Percentiles rank a stretch among this genome's conserved stretches.
Evolutionary conservation across 306 rosid genomes (phyloP).

Genomic region (Quercus robur): DNA sequence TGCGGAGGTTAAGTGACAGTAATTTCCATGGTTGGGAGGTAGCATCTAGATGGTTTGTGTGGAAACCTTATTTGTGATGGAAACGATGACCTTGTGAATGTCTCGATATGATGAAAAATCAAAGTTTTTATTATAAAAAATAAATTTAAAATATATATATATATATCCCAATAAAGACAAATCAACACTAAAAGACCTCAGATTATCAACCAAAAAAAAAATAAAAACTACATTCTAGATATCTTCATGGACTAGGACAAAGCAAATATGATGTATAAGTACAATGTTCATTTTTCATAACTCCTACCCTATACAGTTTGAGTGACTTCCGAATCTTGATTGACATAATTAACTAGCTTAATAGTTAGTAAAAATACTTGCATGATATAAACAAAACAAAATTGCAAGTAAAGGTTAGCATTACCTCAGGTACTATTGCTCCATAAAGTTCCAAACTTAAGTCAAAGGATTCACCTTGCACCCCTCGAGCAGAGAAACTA

Average conservation of each 20-base stretch:
- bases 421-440: conserved; percentile 61
- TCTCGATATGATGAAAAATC: too few species aligned
- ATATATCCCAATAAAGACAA: too few species aligned
- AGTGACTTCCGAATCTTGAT: background rate
- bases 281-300: too few species aligned
- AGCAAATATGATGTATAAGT: too few species aligned
- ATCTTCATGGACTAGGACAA: too few species aligned
- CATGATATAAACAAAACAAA: background rate
- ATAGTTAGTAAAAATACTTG: background rate
- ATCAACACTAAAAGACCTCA: too few species aligned
- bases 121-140: too few species aligned
- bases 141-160: too few species aligned
- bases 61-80: too few species aligned
- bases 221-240: too few species aligned
- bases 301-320: background rate
- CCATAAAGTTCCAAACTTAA: conserved; percentile 68
- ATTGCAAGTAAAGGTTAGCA: background rate
- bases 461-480: conserved; percentile 57
- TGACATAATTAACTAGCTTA: background rate
- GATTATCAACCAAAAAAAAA: too few species aligned
- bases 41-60: background rate
- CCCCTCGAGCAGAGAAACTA: conserved; percentile 71
- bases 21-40: background rate
- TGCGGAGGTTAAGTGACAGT: background rate
- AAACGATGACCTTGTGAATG: too few species aligned